These are phyloP conservation scores for Carex myosuroides DNA, from an alignment of 176 grass and related monocot genomes.

Conservation along the genomic window DNA sequence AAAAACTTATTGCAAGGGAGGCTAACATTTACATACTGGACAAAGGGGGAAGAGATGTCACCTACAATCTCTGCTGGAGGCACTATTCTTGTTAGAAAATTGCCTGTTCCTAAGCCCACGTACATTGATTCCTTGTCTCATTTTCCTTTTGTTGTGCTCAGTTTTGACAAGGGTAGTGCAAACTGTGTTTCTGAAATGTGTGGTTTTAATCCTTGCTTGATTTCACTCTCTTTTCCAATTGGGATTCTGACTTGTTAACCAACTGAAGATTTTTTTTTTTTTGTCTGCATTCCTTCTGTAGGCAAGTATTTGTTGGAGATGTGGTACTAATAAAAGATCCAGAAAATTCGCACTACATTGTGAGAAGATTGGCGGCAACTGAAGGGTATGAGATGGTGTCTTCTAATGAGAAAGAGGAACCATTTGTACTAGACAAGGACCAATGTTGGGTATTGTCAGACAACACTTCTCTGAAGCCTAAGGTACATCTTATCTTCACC, in stretches of 20 bases:
- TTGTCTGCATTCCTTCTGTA: slow-evolving; percentile 19
- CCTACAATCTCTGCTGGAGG: slow-evolving; percentile 35
- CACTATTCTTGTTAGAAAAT: slow-evolving; percentile 71
- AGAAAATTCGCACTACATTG: slow-evolving; percentile 53
- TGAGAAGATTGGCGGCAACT: slow-evolving; percentile 67
- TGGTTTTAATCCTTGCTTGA: not conserved
- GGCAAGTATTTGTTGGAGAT: slow-evolving; percentile 83
- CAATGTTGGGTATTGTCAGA: slow-evolving; percentile 83
- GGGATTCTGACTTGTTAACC: not conserved
- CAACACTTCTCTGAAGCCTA: slow-evolving; percentile 61
- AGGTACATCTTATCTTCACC: slow-evolving; percentile 34
- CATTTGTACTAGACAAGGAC: slow-evolving; percentile 76
- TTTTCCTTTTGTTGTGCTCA: not conserved
- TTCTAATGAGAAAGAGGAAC: slow-evolving; percentile 70
- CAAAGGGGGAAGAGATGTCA: slow-evolving; percentile 73
- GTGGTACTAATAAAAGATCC: slow-evolving; percentile 82
- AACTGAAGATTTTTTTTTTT: not conserved
- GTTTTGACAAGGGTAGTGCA: not conserved
- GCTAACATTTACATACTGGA: slow-evolving; percentile 59
- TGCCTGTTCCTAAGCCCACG: slow-evolving; percentile 52
- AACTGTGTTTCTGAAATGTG: not conserved
- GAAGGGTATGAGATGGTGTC: slow-evolving; percentile 88
- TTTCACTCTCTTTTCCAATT: not conserved
- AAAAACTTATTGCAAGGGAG: slow-evolving; percentile 78
- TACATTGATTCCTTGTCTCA: slow-evolving; percentile 26